These are phyloP conservation scores for Puccinia novopanici DNA, from an alignment of 1,284 basidiomycete species.

Conservation along the genomic window DNA sequence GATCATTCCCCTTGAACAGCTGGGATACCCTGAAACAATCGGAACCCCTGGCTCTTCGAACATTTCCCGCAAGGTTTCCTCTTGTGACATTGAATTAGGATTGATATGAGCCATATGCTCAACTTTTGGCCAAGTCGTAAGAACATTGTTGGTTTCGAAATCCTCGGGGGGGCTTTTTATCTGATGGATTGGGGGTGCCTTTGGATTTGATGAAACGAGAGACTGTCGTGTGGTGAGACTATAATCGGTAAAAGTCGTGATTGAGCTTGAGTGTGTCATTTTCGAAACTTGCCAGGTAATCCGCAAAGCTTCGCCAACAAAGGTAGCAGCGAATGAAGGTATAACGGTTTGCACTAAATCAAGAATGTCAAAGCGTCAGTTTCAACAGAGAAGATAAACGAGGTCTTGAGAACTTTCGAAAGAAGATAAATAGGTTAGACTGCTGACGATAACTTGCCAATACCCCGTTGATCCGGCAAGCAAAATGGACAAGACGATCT, in stretches of 20 bases:
- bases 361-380: background rate
- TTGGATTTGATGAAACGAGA: background rate
- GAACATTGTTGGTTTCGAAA: background rate
- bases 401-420: background rate
- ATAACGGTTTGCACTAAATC: conserved; percentile 28
- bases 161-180: background rate
- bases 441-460: conserved; percentile 35
- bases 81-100: background rate
- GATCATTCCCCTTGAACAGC: background rate
- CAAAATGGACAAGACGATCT: background rate
- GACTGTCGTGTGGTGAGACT: background rate
- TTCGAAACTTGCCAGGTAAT: conserved; percentile 31
- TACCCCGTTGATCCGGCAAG: conserved; percentile 28
- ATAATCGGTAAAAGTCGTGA: background rate
- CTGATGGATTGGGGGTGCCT: background rate
- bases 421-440: background rate
- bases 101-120: background rate
- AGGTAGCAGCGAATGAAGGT: conserved; percentile 38
- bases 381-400: background rate
- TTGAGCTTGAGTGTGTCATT: background rate
- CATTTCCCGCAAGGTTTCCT: background rate
- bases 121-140: background rate
- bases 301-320: conserved; percentile 35
- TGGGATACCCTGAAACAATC: background rate
- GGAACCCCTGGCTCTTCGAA: background rate